These are phyloP conservation scores for Beta corolliflora DNA, from an alignment of 179 eudicot genomes.

Conservation along the genomic window DNA sequence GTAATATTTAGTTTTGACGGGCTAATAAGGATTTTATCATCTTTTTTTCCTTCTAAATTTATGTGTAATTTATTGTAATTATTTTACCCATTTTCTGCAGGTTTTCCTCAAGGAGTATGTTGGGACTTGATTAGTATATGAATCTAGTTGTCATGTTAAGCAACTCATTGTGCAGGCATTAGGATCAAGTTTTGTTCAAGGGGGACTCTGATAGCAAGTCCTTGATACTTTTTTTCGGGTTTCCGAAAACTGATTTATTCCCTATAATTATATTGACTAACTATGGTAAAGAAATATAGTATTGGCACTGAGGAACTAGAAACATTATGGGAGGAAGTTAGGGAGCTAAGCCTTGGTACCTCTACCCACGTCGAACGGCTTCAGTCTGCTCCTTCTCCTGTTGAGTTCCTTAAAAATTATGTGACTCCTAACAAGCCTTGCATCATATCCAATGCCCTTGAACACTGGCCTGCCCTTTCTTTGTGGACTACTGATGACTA, in stretches of 20 bases:
- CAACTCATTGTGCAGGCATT: too few relatives aligned
- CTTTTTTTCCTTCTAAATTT: neutral
- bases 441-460: slow-evolving; percentile 71
- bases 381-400: slow-evolving; percentile 69
- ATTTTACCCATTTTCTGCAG: slow-evolving; percentile 17
- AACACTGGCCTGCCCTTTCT: slow-evolving; percentile 81
- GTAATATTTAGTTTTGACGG: neutral
- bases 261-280: neutral
- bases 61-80: slow-evolving; percentile 14
- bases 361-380: slow-evolving; percentile 57
- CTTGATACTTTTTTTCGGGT: neutral
- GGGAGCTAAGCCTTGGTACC: slow-evolving; percentile 74
- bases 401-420: slow-evolving; percentile 72
- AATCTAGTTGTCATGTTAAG: neutral
- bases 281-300: slow-evolving; percentile 22
- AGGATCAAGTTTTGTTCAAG: too few relatives aligned
- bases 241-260: neutral
- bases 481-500: slow-evolving; percentile 67
- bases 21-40: too few relatives aligned
- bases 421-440: slow-evolving; percentile 85
- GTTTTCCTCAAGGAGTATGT: neutral
- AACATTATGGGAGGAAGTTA: slow-evolving; percentile 72
- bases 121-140: neutral
- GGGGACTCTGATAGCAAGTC: too few relatives aligned
- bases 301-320: slow-evolving; percentile 34